Percentiles rank a stretch among this genome's conserved stretches.
Evolutionary conservation across 108 stramenopile genomes (phyloP).

Genomic region (Epithemia pelagica): DNA sequence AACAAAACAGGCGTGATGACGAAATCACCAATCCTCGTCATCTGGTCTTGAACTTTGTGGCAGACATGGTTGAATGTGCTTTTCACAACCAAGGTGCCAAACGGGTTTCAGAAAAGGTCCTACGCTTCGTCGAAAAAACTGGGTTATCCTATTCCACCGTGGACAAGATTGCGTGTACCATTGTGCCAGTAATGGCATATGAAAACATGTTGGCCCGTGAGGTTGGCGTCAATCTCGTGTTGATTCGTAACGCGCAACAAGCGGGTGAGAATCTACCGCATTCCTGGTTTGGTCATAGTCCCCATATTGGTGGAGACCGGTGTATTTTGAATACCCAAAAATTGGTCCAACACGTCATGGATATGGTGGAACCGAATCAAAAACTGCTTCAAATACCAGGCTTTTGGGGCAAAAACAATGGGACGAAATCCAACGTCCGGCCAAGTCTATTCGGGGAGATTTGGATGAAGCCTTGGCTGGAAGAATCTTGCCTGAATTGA

Average conservation of each 20-base stretch:
- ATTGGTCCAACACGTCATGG: constrained; percentile 5
- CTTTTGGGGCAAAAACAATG: constrained; percentile 1
- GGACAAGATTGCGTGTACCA: not conserved
- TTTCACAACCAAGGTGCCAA: constrained; percentile 5
- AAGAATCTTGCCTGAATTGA: not conserved
- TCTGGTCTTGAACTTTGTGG: constrained; percentile 6
- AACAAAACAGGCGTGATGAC: no score
- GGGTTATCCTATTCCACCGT: not conserved
- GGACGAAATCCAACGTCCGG: constrained; percentile 3
- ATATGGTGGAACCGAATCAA: constrained; percentile 1
- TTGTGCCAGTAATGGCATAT: not conserved
- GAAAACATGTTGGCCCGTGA: not conserved
- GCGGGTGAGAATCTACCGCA: no score
- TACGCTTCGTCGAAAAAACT: not conserved
- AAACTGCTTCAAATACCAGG: not conserved
- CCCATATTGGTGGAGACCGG: constrained; percentile 9
- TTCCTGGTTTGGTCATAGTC: not conserved
- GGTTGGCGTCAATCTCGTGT: not conserved
- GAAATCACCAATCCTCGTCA: constrained; percentile 4
- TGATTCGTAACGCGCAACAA: not conserved
- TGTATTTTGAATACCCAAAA: constrained; percentile 18
- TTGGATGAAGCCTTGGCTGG: not conserved
- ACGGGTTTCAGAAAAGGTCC: not conserved
- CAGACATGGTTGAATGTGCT: constrained; percentile 1
- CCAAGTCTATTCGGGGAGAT: constrained; percentile 1